phyloP scores from a whole-genome alignment of 1,284 basidiomycete species.

The Exobasidium cylindrosporum region DNA sequence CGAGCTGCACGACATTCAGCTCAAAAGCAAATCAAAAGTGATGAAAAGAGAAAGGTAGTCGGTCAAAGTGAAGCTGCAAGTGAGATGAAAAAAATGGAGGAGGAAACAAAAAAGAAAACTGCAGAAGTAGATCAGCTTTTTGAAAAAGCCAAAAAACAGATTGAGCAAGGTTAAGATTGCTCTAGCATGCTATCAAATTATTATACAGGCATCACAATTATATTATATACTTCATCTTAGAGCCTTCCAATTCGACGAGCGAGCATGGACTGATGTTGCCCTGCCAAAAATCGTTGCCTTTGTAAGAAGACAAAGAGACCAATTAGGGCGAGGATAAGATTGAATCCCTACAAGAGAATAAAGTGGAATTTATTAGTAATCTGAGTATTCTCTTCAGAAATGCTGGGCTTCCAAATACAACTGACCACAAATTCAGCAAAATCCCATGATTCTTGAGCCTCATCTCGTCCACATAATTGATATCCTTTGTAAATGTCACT shows the following conservation, averaged over 20 bases:
- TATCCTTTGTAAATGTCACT: slow-evolving; percentile 9
- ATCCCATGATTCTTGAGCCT: slow-evolving; percentile 1
- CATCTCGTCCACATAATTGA: slow-evolving; percentile 7
- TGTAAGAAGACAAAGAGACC: slow-evolving; percentile 1
- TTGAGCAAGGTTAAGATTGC: slow-evolving; percentile 17
- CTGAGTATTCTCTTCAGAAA: too few relatives aligned
- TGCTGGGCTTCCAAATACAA: too few relatives aligned
- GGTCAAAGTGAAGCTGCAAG: slow-evolving; percentile 42
- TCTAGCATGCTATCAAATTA: neutral
- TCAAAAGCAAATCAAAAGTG: slow-evolving; percentile 50
- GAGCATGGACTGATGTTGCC: slow-evolving; percentile 10
- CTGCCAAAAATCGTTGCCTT: slow-evolving; percentile 5
- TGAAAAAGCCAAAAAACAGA: slow-evolving; percentile 35
- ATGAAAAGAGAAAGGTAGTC: slow-evolving; percentile 45
- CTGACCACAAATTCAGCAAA: slow-evolving; percentile 4
- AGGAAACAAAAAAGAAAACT: slow-evolving; percentile 38
- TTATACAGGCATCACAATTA: neutral
- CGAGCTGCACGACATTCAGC: slow-evolving; percentile 42
- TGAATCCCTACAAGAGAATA: neutral
- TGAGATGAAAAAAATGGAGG: slow-evolving; percentile 40
- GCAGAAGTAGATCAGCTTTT: slow-evolving; percentile 39
- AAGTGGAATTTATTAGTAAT: too few relatives aligned
- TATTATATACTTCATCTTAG: neutral
- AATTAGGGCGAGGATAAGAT: slow-evolving; percentile 8
- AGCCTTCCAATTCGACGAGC: slow-evolving; percentile 4